Evolutionary conservation across 371 early-diverging fungal genomes (phyloP).

Genomic region (Rhizopus microsporus): DNA sequence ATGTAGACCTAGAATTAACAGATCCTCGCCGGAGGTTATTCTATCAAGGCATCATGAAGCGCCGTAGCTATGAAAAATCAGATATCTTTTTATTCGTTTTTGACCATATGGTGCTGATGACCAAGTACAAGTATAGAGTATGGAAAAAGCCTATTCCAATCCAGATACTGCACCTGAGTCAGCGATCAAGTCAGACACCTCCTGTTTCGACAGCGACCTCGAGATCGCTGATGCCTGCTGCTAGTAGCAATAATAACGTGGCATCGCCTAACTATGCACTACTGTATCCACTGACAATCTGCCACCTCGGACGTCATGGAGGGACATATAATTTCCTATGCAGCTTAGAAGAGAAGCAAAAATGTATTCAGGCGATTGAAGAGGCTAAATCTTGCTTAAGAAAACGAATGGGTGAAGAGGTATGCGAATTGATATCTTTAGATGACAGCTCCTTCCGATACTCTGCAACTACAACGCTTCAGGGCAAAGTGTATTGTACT

Average conservation of each 20-base stretch:
- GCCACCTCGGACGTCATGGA: conserved; percentile 25
- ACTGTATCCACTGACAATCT: conserved; percentile 4
- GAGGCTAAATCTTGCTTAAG: conserved; percentile 54
- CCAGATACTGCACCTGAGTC: conserved; percentile 40
- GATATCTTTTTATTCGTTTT: conserved; percentile 78
- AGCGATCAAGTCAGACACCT: conserved; percentile 21
- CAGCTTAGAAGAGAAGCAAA: conserved; percentile 63
- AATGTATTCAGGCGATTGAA: conserved; percentile 51
- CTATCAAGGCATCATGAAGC: conserved; percentile 73
- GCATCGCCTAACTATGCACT: too few species aligned
- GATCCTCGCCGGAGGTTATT: conserved; percentile 70
- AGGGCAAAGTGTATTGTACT: conserved; percentile 59
- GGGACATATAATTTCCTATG: conserved; percentile 26
- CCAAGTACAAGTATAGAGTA: conserved; percentile 60
- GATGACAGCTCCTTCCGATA: conserved; percentile 11
- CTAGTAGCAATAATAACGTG: too few species aligned
- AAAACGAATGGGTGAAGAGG: conserved; percentile 37
- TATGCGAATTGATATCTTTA: conserved; percentile 14
- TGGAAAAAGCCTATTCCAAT: conserved; percentile 61
- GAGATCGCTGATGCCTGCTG: not conserved
- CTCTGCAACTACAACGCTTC: conserved; percentile 25
- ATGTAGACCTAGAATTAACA: conserved; percentile 63
- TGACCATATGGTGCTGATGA: conserved; percentile 81
- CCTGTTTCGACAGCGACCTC: not conserved
- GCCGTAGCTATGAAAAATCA: conserved; percentile 58